Evolutionary conservation across 148 eudicot genomes (phyloP), one percentile per base, ranked within the genome.

Genomic region (Silene conica): DNA sequence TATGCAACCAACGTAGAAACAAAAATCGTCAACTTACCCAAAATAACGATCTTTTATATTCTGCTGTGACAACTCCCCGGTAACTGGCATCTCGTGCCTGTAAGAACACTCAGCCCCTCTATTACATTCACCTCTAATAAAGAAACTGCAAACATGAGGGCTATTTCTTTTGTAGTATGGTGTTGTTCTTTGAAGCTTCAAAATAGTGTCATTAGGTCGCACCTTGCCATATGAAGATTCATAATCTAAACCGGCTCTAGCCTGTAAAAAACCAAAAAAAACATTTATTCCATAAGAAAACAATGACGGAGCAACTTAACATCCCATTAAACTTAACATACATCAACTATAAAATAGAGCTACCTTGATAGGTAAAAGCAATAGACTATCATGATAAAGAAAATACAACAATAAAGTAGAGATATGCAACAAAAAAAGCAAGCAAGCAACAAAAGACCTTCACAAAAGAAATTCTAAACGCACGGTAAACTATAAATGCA

Each of bases 61-160:
- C 84, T 95, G 99, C 75, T 95, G 96, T 1, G 99, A 89, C 71
- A 95, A 78, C 78, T 95, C 99, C 19, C 97, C 96, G 20, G 89
- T 88, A 63, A 82, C 97, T 15, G 99, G 99, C 99, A 92, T 95
- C 87, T 95, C 97, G 67, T 95, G 99, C 78, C 99, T 78, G 82
- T 88, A 95, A 67, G 99, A 96, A 81, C 99, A 95, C 84, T 92
- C 99, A 71, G 92, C 91, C 23, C 99, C 99, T 92, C 99, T 92
- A 13, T 96, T 95, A 79, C 99, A 95, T 80, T 95, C 93, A 56
- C 99, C 99, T 75, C 97, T 84, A 1, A 89, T 78, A 64, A 54
- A 92, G 81, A 95, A 95, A 77, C 99, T 95, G 86, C 99, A 95
- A 56, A 95, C 87, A 77, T 92, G 97, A 45, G 99, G 97, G 73